Base-by-base conservation (phyloP, 208 protist species). In the Strigomonas galati region DNA sequence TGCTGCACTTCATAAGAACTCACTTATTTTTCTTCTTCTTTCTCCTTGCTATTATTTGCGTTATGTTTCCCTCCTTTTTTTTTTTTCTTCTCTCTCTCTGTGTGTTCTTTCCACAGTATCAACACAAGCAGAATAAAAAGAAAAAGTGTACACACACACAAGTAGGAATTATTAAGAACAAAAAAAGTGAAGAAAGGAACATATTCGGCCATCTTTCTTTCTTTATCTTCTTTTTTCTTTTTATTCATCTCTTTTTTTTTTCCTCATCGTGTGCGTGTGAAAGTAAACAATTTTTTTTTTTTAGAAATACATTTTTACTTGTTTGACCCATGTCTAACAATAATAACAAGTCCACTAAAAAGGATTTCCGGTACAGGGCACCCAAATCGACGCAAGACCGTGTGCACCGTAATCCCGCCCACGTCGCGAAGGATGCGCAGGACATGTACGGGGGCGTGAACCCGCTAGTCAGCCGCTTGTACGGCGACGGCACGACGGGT, bases 391-490 rank as follows among this genome's bases (percentile, higher is more conserved):
- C 35, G 12, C 43, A 64, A 30, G 60, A 64, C 24, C 27, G 54
- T 56, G 15, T 58, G 57, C 26, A 60, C 62, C 85, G 91, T 54
- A 96, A 96, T 66, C 91, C 91, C 1, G 79, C 84, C 46, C 91
- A 93, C 76, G 83, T 96, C 28, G 89, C 91, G 14, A 89, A 82
- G 67, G 86, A 93, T 54, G 86, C 84, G 2, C 78, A 78, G 19
- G 91, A 96, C 40, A 74, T 76, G 24, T 84, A 78, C 56, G 76
- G 82, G 19, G 62, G 66, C n/a, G 54, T 68, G 32, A 96, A 96
- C 65, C 87, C 86, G n/a, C 76, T 96, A 5, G 52, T 85, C 2
- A 48, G 32, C 35, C 84, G 82, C 1, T 71, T 96, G 32, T 93
- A 94, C 76, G 79, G 79, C 70, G 84, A 91, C 66, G 80, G 82